These are phyloP conservation scores for Moniliella sp. DNA, from an alignment of 1,284 basidiomycete species.

Conservation along the genomic window DNA sequence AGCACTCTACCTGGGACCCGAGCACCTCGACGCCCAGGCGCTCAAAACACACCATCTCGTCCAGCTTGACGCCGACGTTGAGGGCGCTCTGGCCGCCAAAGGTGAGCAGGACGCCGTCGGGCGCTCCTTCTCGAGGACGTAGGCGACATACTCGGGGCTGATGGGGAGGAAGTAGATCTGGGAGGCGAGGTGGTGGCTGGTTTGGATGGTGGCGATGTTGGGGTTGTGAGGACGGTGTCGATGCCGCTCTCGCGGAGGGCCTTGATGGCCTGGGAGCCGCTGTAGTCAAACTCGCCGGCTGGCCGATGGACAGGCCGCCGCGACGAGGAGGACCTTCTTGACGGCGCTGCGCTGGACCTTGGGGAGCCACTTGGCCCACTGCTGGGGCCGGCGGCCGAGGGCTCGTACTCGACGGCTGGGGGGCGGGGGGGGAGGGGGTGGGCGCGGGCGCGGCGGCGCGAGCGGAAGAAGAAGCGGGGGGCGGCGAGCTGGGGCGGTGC, in stretches of 20 bases:
- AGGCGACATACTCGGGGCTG: constrained; percentile 89
- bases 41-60: constrained; percentile 90
- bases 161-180: constrained; percentile 96
- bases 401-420: no score
- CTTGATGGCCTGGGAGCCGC: constrained; percentile 89
- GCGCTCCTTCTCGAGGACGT: constrained; percentile 90
- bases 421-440: no score
- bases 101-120: constrained; percentile 92
- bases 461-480: no score
- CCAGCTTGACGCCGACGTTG: constrained; percentile 90
- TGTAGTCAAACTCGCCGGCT: constrained; percentile 98
- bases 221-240: constrained; percentile 54
- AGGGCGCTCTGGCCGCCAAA: constrained; percentile 95
- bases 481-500: no score
- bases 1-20: constrained; percentile 81
- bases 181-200: constrained; percentile 61
- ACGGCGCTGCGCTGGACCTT: constrained; percentile 47
- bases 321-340: constrained; percentile 84
- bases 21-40: constrained; percentile 80
- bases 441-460: no score
- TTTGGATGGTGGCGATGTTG: constrained; percentile 32
- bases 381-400: neutral
- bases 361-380: neutral
- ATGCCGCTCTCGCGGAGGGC: constrained; percentile 87
- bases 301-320: constrained; percentile 93